Evolutionary conservation across 2,329 filamentous ascomycete species (phyloP), one percentile per base, ranked within the genome.

Genomic region (Pleurostoma richardsiae): DNA sequence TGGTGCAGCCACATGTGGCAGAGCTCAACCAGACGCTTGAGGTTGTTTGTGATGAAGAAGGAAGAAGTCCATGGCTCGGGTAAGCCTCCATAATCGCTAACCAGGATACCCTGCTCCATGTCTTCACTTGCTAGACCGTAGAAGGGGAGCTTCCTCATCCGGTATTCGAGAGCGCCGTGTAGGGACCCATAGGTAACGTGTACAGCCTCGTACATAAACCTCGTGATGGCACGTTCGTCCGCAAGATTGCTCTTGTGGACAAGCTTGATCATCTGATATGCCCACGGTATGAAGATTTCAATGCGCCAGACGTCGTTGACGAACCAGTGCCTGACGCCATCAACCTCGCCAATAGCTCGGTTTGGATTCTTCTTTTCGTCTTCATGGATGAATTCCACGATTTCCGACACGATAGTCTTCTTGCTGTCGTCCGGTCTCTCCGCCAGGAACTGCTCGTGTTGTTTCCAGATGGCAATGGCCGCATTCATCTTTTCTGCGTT

Each of bases 401-500:
- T 82, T 50, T 88, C 83, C 10, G 83, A 79, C 45, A 95, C 73
- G 44, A 95, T 74, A 4, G 84, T 86, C 59, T 82, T 82, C 58
- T 85, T 83, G 39, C 82, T 74, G 36, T 79, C 78, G 19, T 74
- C 72, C 10, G 79, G 71, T 7, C 80, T 79, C 43, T 73, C 73
- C 44, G 79, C 73, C 6, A 84, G 74, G 44, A 85, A 85, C 6
- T 74, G 71, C 59, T 96, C 88, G 58, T 95, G 90, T 45, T 81
- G 75, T 51, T 83, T 83, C 90, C 92, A 97, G 36, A 97, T 75
- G 41, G 82, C 76, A 50, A 80, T 77, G 19, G 90, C 89, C 33
- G 90, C 88, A 40, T 86, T 82, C 69, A 97, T 79, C 66, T 91
- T 96, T 64, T 99, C 94, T 0, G 92, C 92, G 58, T 92, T 84